A percentile compares a stretch with the other conserved stretches of the same genome.
These are phyloP conservation scores for Dothiorella sarmentorum DNA, from an alignment of 2,329 filamentous ascomycete genomes.

Conservation along the genomic window DNA sequence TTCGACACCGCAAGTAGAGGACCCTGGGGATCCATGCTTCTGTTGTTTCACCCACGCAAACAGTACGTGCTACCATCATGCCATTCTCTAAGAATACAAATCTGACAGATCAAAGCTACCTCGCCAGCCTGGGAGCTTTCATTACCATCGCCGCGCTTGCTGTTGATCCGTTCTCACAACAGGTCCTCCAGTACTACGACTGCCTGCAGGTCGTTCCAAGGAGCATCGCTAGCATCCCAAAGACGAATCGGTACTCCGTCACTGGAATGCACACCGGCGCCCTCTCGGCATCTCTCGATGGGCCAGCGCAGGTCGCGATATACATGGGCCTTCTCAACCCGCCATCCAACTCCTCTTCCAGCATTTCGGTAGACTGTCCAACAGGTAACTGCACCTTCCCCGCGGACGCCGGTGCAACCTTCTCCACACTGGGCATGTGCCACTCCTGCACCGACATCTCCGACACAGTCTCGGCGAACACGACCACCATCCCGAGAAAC, in stretches of 20 bases:
- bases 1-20: conserved; percentile 9
- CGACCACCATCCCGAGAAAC: background rate
- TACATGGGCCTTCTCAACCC: background rate
- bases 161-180: background rate
- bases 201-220: background rate
- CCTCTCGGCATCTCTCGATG: background rate
- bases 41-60: background rate
- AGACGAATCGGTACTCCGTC: background rate
- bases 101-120: background rate
- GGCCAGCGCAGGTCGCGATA: background rate
- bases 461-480: background rate
- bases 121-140: background rate
- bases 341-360: background rate
- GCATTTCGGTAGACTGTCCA: background rate
- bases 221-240: background rate
- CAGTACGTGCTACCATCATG: background rate
- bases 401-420: background rate
- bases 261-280: background rate
- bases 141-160: conserved; percentile 1
- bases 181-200: background rate
- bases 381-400: conserved; percentile 12
- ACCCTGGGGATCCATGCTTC: background rate
- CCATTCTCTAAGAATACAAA: background rate
- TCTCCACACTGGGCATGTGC: conserved; percentile 1
- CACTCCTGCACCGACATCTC: conserved; percentile 2